These are phyloP conservation scores for Esteya vermicola DNA, from an alignment of 2,329 filamentous ascomycete genomes.

Conservation along the genomic window DNA sequence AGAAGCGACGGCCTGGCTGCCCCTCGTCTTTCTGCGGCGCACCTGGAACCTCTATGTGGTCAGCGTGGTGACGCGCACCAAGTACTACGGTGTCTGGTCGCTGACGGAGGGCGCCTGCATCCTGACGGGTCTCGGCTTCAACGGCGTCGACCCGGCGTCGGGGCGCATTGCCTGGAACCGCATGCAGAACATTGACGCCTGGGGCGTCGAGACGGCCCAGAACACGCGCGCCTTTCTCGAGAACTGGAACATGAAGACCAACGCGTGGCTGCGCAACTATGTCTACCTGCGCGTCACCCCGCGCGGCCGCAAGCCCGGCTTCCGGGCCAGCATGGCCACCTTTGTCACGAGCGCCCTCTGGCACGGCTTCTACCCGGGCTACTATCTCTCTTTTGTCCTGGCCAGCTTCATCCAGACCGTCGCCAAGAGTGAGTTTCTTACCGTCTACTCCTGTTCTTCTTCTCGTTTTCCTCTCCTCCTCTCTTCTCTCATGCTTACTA, in stretches of 20 bases:
- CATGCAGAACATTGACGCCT: conserved; percentile 76
- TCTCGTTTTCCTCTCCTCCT: not conserved
- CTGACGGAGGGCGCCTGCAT: conserved; percentile 92
- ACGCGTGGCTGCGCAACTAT: conserved; percentile 91
- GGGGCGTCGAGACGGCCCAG: conserved; percentile 76
- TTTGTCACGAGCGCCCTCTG: conserved; percentile 92
- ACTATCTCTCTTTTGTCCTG: conserved; percentile 82
- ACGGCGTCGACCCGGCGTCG: conserved; percentile 73
- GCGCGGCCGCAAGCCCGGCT: conserved; percentile 89
- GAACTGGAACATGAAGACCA: conserved; percentile 98
- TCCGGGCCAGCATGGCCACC: conserved; percentile 84
- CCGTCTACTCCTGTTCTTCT: not conserved
- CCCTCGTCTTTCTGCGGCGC: conserved; percentile 44
- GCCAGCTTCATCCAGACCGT: conserved; percentile 85
- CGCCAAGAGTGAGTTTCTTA: conserved; percentile 64
- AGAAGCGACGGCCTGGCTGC: conserved; percentile 40
- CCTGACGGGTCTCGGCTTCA: conserved; percentile 83
- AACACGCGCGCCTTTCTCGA: conserved; percentile 87
- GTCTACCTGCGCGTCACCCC: conserved; percentile 92
- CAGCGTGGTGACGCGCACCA: conserved; percentile 66
- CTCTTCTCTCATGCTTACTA: conserved; percentile 1
- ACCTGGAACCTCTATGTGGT: conserved; percentile 75
- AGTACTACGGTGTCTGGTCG: conserved; percentile 95
- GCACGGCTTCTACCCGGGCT: conserved; percentile 97
- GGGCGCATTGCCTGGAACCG: conserved; percentile 84